phyloP scores from a whole-genome alignment of 2,329 filamentous ascomycete species.

The Fusarium sacchari region DNA sequence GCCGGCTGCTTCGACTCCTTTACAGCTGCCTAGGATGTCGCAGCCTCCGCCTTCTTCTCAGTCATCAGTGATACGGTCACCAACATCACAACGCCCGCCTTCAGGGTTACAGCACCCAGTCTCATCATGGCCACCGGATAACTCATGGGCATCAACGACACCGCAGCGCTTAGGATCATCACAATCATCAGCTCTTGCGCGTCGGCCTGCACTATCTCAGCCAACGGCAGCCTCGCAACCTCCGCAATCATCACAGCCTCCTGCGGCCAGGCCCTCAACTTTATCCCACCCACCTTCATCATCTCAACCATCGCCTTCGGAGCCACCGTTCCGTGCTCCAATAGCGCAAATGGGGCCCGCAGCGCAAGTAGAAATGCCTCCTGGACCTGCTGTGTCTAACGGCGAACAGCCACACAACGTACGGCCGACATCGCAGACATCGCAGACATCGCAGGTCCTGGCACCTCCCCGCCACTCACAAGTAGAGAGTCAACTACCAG shows the following conservation, averaged over 20 bases:
- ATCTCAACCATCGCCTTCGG: neutral
- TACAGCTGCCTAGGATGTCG: neutral
- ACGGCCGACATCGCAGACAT: neutral
- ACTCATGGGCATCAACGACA: neutral
- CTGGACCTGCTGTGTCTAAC: neutral
- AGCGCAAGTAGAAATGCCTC: neutral
- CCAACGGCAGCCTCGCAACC: neutral
- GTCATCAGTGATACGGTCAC: neutral
- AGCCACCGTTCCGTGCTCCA: too few relatives aligned
- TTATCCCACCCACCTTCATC: neutral
- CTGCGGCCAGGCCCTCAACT: neutral
- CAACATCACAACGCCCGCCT: neutral
- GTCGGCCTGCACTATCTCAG: neutral
- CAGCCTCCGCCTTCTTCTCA: neutral
- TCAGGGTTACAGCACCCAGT: neutral
- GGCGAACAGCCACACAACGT: neutral
- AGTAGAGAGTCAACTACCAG: neutral
- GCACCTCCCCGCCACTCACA: neutral
- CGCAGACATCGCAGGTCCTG: neutral
- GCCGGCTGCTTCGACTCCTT: neutral
- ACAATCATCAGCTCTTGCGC: neutral
- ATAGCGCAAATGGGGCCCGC: neutral
- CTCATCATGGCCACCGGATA: neutral
- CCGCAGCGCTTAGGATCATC: neutral
- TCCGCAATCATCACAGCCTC: neutral